Evolutionary conservation across 495 filamentous ascomycete species (phyloP), one percentile per base, ranked within the genome.

Genomic region (Daldinia concentrica): DNA sequence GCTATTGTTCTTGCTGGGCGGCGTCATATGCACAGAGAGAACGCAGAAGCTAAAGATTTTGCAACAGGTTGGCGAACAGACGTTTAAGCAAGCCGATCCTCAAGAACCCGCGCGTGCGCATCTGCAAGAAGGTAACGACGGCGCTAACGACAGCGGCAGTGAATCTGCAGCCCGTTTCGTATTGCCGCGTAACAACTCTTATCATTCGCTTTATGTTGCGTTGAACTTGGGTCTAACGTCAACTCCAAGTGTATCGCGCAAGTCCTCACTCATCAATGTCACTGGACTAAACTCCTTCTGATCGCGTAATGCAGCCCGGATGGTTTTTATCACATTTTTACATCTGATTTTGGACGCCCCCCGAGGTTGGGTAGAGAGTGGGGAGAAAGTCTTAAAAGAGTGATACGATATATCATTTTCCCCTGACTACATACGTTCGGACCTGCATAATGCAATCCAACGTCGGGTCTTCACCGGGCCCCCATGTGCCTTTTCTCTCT

Each of bases 391-490:
- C 60, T 51, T 37, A 56, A 60, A 48, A 72, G 32, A 58, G 69
- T 60, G 58, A 72, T 56, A 65, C 69, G 64, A 72, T 68, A 68
- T 60, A 64, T 68, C 64, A 61, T 65, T 52, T 65, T 66, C 65
- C 70, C 70, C 70, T 73, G 70, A 69, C 56, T 62, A 48, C 43
- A 48, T 48, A 48, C 43, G 19, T 48, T 54, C 30, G 71, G 66
- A 73, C 71, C 71, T 73, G 71, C 71, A 73, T 73, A 73, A 73
- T 57, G 71, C 66, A 65, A 69, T 73, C 71, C 71, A 54, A 73
- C 71, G 50, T 69, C 62, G 66, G 66, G 65, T 62, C 15, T 54
- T 69, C 66, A 54, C 65, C 58, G 50, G 62, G 58, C 36, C 14
- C 41, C 62, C 58, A 65, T 58, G 19, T 66, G 39, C 58, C 8